Evolutionary conservation across 352 stramenopile species (phyloP), one percentile per base, ranked within the genome.

Genomic region (Saprolegnia diclina): DNA sequence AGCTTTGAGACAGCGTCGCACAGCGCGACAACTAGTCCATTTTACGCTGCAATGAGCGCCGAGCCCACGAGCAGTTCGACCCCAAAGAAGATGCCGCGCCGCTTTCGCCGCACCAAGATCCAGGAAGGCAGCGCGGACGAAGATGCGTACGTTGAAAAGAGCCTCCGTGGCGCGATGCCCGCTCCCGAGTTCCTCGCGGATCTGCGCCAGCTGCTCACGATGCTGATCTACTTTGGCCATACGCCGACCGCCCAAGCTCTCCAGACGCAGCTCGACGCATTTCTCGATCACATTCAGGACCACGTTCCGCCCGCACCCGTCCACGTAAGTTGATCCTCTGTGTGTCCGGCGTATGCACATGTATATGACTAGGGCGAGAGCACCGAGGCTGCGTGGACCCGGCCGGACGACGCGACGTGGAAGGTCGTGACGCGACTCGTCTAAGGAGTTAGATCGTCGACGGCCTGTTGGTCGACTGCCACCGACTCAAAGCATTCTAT

Each of bases 51-150:
- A 5, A 44, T 44, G 16, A 50, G 29, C 19, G 29, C 22, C 29
- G 24, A 22, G 4, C 19, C 26, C 1, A 4, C 32, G 37, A 21
- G 10, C n/a, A 5, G 5, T 11, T 19, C 16, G 38, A 35, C n/a
- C 16, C 4, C 26, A 59, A 69, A 69, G 44, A 69, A 69, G 22
- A 61, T 69, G 44, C 44, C 63, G n/a, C 63, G 63, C 4, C 63
- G 63, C 7, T 69, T 69, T 21, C 74, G 85, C 26, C 75, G 81
- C 2, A 83, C 82, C 38, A 79, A 83, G 52, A 84, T 92, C 71
- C 86, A 89, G 37, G 74, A 88, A 52, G 85, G 85, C 13, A 89
- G 80, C 21, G 77, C 74, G 4, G 82, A 92, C 50, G 85, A 92
- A 54, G 82, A 91, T 61, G 69, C 75, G 14, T 85, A 89, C 40